Percentiles rank a stretch among this genome's conserved stretches.
phyloP scores from a whole-genome alignment of 768 basidiomycete species.

The Pisolithus orientalis region DNA sequence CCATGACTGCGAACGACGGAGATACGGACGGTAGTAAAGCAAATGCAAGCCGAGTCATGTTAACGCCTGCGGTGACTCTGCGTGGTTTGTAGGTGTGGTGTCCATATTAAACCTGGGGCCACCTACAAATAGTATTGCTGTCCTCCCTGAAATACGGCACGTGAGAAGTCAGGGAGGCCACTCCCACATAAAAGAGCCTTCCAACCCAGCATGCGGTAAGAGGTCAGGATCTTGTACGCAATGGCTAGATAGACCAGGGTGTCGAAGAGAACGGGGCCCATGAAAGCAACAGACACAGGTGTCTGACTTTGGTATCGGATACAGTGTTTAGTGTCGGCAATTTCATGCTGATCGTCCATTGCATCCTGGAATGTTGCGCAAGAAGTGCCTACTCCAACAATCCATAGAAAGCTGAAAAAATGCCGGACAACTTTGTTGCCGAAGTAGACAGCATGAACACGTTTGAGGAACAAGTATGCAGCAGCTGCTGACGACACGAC shows the following conservation, averaged over 20 bases:
- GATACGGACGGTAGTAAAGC: constrained; percentile 13
- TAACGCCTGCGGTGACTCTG: constrained; percentile 30
- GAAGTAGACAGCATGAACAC: constrained; percentile 30
- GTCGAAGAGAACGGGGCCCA: constrained; percentile 27
- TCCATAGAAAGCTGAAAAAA: constrained; percentile 28
- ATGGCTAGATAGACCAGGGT: constrained; percentile 30
- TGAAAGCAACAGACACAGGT: constrained; percentile 21
- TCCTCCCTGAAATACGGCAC: constrained; percentile 29
- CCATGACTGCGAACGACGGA: constrained; percentile 16
- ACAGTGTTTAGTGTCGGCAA: constrained; percentile 31
- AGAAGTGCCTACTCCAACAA: constrained; percentile 21
- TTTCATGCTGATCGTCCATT: constrained; percentile 15
- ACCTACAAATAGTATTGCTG: constrained; percentile 34
- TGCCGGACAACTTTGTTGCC: constrained; percentile 13
- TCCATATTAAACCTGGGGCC: not conserved
- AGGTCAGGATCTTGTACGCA: constrained; percentile 21
- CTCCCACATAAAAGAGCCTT: constrained; percentile 15
- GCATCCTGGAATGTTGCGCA: constrained; percentile 21
- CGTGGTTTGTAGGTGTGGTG: not conserved
- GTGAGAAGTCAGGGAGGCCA: constrained; percentile 27
- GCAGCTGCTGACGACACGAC: constrained; percentile 20
- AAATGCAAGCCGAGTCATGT: constrained; percentile 20
- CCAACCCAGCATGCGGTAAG: constrained; percentile 10
- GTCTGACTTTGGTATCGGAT: constrained; percentile 14
- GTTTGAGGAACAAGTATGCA: constrained; percentile 32